These are phyloP conservation scores for Sungouiella blattae DNA, from an alignment of 805 yeast genomes.

Conservation along the genomic window DNA sequence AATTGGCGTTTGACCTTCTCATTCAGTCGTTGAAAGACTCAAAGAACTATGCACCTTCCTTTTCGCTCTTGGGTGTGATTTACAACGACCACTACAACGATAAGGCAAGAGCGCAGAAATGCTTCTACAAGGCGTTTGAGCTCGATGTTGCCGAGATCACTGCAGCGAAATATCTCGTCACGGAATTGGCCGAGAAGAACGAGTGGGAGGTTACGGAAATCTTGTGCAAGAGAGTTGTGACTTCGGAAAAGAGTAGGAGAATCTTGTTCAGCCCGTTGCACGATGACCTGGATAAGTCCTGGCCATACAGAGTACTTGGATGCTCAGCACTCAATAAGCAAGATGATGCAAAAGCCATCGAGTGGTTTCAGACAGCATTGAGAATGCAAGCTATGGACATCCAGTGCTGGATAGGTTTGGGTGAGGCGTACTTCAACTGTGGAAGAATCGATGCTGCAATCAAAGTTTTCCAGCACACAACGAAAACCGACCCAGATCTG, in stretches of 20 bases:
- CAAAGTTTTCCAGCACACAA: slow-evolving; percentile 72
- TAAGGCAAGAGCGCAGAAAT: slow-evolving; percentile 67
- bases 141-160: slow-evolving; percentile 69
- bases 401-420: slow-evolving; percentile 91
- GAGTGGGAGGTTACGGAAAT: slow-evolving; percentile 88
- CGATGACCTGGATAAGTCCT: slow-evolving; percentile 42
- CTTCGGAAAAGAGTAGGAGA: slow-evolving; percentile 58
- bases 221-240: slow-evolving; percentile 62
- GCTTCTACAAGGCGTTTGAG: slow-evolving; percentile 88
- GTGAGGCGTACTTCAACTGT: slow-evolving; percentile 86
- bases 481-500: slow-evolving; percentile 48
- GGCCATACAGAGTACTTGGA: slow-evolving; percentile 92
- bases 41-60: slow-evolving; percentile 71
- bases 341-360: slow-evolving; percentile 76
- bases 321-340: slow-evolving; percentile 68
- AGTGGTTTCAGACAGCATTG: slow-evolving; percentile 83
- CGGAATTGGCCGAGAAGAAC: slow-evolving; percentile 57
- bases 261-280: slow-evolving; percentile 31
- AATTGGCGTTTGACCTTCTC: slow-evolving; percentile 54
- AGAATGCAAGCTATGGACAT: slow-evolving; percentile 63
- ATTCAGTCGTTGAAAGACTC: slow-evolving; percentile 61
- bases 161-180: slow-evolving; percentile 72
- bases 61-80: slow-evolving; percentile 75
- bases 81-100: slow-evolving; percentile 61
- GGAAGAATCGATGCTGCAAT: slow-evolving; percentile 86